Conservation (phyloP, 441 rosid species). For the Omphalea diandra region DNA sequence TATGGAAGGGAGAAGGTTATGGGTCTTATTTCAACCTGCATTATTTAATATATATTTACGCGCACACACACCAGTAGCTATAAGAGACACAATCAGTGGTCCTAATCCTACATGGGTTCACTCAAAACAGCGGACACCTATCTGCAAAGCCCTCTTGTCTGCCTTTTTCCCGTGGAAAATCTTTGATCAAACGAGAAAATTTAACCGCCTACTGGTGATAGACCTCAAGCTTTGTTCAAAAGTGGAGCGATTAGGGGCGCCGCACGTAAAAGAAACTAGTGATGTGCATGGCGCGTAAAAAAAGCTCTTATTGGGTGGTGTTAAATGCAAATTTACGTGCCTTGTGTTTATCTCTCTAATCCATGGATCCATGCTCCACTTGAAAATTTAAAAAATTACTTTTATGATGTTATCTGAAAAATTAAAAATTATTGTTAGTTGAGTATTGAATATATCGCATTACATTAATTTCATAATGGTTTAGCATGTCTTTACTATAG, state of each 20-base stretch:
- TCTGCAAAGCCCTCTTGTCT: slow-evolving; percentile 25
- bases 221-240: slow-evolving; percentile 1
- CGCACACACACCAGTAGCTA: not conserved
- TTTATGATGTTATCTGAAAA: no score
- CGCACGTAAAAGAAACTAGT: slow-evolving; percentile 18
- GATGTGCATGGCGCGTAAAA: no score
- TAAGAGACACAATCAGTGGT: not conserved
- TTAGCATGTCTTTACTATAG: no score
- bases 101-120: not conserved
- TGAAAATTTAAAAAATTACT: no score
- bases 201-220: slow-evolving; percentile 19
- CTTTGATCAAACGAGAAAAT: slow-evolving; percentile 10
- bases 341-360: no score
- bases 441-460: no score
- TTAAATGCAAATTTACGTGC: no score
- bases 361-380: no score
- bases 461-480: no score
- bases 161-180: slow-evolving; percentile 20
- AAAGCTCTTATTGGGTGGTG: no score
- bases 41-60: not conserved
- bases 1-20: not conserved
- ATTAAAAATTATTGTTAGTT: no score
- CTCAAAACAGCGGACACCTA: slow-evolving; percentile 15
- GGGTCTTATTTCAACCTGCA: not conserved
- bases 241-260: slow-evolving; percentile 16